Conservation (phyloP, 768 basidiomycete genomes). For the Leccinum aurantiacum region DNA sequence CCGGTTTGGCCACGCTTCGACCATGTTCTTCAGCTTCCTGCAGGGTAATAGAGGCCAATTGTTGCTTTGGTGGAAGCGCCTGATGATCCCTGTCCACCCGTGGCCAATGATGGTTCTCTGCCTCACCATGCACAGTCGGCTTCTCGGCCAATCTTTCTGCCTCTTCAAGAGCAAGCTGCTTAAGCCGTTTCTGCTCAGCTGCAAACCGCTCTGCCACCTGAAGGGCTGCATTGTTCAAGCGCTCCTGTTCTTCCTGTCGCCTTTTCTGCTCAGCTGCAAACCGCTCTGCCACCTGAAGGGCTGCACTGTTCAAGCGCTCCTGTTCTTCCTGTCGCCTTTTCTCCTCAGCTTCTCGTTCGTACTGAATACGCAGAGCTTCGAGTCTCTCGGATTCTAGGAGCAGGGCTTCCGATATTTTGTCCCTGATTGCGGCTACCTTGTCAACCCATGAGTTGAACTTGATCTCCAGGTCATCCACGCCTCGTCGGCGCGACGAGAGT, state of each 20-base stretch:
- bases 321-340: constrained; percentile 18
- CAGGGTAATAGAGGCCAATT: neutral
- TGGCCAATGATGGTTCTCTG: constrained; percentile 26
- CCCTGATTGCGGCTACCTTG: constrained; percentile 28
- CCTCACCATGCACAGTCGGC: constrained; percentile 19
- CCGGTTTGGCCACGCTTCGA: constrained; percentile 3
- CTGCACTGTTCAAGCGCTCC: constrained; percentile 25
- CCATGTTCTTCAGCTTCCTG: constrained; percentile 5
- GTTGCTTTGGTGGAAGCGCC: neutral
- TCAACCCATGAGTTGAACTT: constrained; percentile 51
- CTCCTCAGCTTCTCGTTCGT: constrained; percentile 29
- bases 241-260: constrained; percentile 17
- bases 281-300: no score
- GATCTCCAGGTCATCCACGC: constrained; percentile 51
- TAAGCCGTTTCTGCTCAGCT: constrained; percentile 30
- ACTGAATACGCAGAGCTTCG: constrained; percentile 38
- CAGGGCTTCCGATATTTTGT: constrained; percentile 40
- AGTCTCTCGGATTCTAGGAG: constrained; percentile 42
- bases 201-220: constrained; percentile 34
- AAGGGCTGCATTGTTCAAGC: constrained; percentile 36
- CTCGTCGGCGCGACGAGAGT: constrained; percentile 47
- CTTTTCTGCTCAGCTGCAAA: constrained; percentile 19
- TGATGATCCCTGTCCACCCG: constrained; percentile 13
- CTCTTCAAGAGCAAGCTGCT: constrained; percentile 16
- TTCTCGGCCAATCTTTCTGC: constrained; percentile 14